A percentile compares a stretch with the other conserved stretches of the same genome.
Evolutionary conservation across 2,329 filamentous ascomycete genomes (phyloP).

Genomic region (Pyricularia sp.): DNA sequence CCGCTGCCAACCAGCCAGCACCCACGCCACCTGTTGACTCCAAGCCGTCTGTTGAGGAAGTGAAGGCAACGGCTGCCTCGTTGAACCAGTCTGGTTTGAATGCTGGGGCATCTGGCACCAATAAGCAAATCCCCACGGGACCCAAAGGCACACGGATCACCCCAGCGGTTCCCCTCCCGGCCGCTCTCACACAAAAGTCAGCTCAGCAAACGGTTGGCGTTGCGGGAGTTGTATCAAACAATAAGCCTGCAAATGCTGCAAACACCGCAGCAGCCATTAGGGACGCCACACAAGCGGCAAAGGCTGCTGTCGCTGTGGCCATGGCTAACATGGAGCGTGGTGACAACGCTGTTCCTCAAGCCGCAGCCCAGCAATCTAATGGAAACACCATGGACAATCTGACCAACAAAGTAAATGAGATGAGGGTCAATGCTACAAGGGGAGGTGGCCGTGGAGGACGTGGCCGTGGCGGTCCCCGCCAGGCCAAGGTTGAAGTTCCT

Average conservation of each 20-base stretch:
- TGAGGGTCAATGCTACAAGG: conserved; percentile 55
- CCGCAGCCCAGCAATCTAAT: conserved; percentile 21
- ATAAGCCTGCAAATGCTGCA: conserved; percentile 20
- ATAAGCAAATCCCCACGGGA: conserved; percentile 34
- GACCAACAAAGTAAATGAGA: conserved; percentile 66
- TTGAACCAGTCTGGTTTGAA: conserved; percentile 26
- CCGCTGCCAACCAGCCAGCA: conserved; percentile 17
- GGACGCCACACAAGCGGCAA: conserved; percentile 65
- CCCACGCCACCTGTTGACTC: conserved; percentile 59
- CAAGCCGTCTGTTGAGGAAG: conserved; percentile 50
- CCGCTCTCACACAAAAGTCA: conserved; percentile 25
- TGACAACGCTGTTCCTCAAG: conserved; percentile 19
- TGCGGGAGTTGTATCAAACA: not conserved
- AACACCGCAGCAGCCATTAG: conserved; percentile 35
- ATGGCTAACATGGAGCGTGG: conserved; percentile 59
- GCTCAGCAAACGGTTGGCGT: conserved; percentile 10
- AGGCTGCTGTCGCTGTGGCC: conserved; percentile 68
- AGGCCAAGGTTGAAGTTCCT: conserved; percentile 76
- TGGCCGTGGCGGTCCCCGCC: conserved; percentile 35
- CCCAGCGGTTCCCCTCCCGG: conserved; percentile 56
- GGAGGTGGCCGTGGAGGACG: conserved; percentile 33
- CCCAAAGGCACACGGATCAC: conserved; percentile 46
- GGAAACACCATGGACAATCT: conserved; percentile 57
- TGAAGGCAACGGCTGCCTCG: conserved; percentile 44
- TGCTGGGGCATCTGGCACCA: conserved; percentile 21